Percentiles rank a stretch among this genome's conserved stretches.
These are phyloP conservation scores for Jacaranda mimosifolia DNA, from an alignment of 257 asterid genomes.

Conservation along the genomic window DNA sequence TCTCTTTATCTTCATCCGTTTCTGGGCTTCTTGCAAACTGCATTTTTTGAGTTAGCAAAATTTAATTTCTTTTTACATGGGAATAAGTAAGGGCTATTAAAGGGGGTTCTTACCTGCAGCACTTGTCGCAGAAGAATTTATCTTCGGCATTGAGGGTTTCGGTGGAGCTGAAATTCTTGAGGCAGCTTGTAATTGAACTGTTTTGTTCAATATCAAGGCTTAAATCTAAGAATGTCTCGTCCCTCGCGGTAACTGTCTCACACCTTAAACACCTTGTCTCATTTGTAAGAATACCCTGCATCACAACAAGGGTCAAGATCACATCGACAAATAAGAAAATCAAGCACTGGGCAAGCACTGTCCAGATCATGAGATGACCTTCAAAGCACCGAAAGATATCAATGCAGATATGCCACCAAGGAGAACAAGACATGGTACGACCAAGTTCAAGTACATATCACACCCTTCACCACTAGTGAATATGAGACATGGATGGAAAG, in stretches of 20 bases:
- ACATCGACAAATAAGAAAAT: neutral
- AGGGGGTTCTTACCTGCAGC: constrained; percentile 43
- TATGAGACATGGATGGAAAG: neutral
- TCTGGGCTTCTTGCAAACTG: constrained; percentile 84
- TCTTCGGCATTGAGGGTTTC: constrained; percentile 63
- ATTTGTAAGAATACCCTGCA: constrained; percentile 82
- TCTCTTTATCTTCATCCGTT: constrained; percentile 76
- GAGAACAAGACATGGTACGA: neutral
- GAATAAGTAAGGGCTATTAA: neutral
- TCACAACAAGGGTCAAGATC: constrained; percentile 23
- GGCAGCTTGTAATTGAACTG: constrained; percentile 86
- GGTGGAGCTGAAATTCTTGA: constrained; percentile 83
- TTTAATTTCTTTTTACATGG: constrained; percentile 4
- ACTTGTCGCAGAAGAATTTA: constrained; percentile 51
- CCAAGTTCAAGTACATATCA: neutral
- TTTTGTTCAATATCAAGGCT: constrained; percentile 88
- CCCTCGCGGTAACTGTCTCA: constrained; percentile 87
- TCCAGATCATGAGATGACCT: neutral
- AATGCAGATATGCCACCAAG: neutral
- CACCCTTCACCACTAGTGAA: constrained; percentile 9
- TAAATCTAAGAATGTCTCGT: constrained; percentile 79
- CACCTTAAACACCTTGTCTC: constrained; percentile 83
- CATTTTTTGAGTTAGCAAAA: neutral
- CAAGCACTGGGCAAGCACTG: neutral
- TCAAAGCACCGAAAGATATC: neutral